Evolutionary conservation across 768 basidiomycete species (phyloP), one percentile per base, ranked within the genome.

Genomic region (Kwoniella sp.): DNA sequence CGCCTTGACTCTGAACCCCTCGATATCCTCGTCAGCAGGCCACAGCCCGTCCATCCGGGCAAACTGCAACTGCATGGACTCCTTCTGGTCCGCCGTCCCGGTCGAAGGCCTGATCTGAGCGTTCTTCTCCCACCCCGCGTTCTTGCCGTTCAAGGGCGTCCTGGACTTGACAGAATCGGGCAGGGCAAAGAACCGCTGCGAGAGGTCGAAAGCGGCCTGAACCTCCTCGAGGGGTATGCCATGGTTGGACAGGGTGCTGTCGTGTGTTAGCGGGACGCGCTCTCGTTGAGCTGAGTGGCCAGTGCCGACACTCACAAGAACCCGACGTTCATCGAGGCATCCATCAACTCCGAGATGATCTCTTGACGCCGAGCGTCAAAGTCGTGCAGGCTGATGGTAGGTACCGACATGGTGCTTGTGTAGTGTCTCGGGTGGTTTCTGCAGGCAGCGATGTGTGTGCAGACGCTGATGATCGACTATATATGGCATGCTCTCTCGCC

Each of bases 81-180:
- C 69, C 46, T 62, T 70, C 29, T 61, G 63, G 38, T 68, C 69
- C 10, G 67, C 58, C 19, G 60, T 60, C 4, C 69, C 69, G 2
- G 69, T 70, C 17, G 57, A 59, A 22, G 69, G 69, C 10, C 69
- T 48, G 28, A 69, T 48, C 42, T 67, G 65, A 6, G 57, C 46
- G 25, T 53, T 48, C 37, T 47, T 49, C 43, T 65, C 63, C 57
- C 53, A 59, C 8, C 63, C 63, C 20, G 61, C 57, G 54, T 60
- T 59, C 45, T 60, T 56, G 15, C 60, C 60, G 32, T 57, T 47
- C 40, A 60, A 53, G 25, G 66, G 51, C 5, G 59, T 69, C 42
- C 66, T 63, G 32, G 37, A n/a, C 54, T 70, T 70, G 47, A 50
- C 33, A 3, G 55, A 57, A 14, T 50, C 29, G 0, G 56, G 50